Base-by-base conservation (phyloP, 1,284 basidiomycete genomes). In the Schizopora paradoxa region DNA sequence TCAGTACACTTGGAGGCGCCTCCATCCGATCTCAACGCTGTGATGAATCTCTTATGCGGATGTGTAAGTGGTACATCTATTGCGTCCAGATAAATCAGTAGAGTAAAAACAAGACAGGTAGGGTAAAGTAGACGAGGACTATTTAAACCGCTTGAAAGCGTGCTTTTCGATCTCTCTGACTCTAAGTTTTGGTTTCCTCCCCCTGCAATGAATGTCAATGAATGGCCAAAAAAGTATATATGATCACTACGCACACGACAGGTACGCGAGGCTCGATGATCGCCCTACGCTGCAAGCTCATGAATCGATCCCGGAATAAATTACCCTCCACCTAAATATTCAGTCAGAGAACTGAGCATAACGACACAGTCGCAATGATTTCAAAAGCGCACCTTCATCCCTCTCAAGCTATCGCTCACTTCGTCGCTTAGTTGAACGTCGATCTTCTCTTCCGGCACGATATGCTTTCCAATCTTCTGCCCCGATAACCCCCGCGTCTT, bases 401-500 rank as follows among this genome's bases (percentile, higher is more conserved):
- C 83, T 40, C 94, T 69, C 55, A 98, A 65, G 58, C 74, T 91
- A 64, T 98, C 95, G 48, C 79, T 86, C 31, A 98, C 66, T 59
- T 98, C 92, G 55, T 97, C 93, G 4, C 89, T 90, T 0, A 95
- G 75, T 64, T 97, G 94, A 11, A 97, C 92, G 39, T 86, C 84
- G 6, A 93, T 73, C 19, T 76, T 69, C 5, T 69, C 73, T 54
- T 81, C 78, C 1, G 77, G 79, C 0, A 96, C 85, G 36, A 75
- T 71, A 58, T 91, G 79, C 64, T 84, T 90, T 19, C 92, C 86
- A 5, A 95, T 54, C 61, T 76, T 77, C 63, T 79, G 68, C 28
- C 80, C 89, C 34, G 67, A 77, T 13, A 91, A 61, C 3, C 86
- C 86, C 19, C 58, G 68, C 49, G 56, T 51, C 37, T 66, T 70